phyloP scores from a whole-genome alignment of 179 eudicot genomes.

The Silene coronaria region DNA sequence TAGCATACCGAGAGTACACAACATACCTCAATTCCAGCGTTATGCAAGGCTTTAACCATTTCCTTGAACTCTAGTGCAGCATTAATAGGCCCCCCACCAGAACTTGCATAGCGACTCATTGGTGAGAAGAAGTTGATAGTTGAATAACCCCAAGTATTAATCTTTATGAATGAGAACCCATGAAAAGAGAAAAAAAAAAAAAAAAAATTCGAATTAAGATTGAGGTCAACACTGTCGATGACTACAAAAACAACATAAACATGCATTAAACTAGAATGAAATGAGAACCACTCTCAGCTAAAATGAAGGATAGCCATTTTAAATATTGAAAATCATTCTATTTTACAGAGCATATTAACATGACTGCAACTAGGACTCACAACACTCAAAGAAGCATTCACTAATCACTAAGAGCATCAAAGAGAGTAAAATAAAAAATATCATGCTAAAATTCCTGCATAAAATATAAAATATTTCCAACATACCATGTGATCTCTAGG shows the following conservation, averaged over 20 bases:
- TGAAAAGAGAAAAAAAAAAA: background rate
- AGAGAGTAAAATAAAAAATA: background rate
- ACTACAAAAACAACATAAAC: background rate
- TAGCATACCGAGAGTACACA: slow-evolving; percentile 11
- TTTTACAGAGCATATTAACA: background rate
- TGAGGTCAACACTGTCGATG: slow-evolving; percentile 3
- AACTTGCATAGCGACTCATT: slow-evolving; percentile 97
- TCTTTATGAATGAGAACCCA: slow-evolving; percentile 37
- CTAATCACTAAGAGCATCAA: background rate
- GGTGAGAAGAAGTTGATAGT: slow-evolving; percentile 99
- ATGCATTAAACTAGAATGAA: background rate
- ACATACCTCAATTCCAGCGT: slow-evolving; percentile 90
- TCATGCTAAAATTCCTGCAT: background rate
- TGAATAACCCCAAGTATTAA: slow-evolving; percentile 99
- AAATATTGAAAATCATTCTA: background rate
- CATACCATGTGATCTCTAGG: slow-evolving; percentile 95
- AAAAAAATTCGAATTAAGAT: slow-evolving; percentile 1
- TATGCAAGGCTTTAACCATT: slow-evolving; percentile 96
- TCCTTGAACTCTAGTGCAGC: slow-evolving; percentile 86
- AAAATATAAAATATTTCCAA: background rate
- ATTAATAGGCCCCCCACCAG: slow-evolving; percentile 82
- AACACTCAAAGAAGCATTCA: background rate
- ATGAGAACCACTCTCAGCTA: background rate
- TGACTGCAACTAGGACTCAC: background rate
- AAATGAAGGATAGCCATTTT: background rate